These are phyloP conservation scores for Remersonia thermophila DNA, from an alignment of 2,329 filamentous ascomycete genomes.

Conservation along the genomic window DNA sequence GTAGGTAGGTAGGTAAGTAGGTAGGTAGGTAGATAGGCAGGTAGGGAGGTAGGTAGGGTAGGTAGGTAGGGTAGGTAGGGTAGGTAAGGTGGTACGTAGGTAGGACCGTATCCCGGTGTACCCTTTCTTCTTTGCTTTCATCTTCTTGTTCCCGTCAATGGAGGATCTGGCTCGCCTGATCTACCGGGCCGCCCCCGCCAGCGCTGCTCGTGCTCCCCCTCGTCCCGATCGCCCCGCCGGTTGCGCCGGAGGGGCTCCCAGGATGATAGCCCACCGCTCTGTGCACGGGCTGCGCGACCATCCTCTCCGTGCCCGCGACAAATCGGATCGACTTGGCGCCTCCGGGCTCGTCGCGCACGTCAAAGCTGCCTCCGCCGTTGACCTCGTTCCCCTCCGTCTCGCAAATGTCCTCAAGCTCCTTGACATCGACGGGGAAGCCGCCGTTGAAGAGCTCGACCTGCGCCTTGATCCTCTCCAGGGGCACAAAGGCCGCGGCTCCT, in stretches of 20 bases:
- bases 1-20: too few relatives aligned
- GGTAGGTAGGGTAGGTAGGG: too few relatives aligned
- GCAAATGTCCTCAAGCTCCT: conserved; percentile 70
- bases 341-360: conserved; percentile 43
- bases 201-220: background rate
- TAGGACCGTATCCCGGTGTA: too few relatives aligned
- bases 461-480: conserved; percentile 54
- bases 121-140: too few relatives aligned
- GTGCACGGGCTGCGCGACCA: conserved; percentile 29
- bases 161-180: background rate
- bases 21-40: too few relatives aligned
- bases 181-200: background rate
- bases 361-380: conserved; percentile 86
- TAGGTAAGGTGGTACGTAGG: too few relatives aligned
- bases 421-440: conserved; percentile 33
- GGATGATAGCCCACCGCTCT: conserved; percentile 39
- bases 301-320: conserved; percentile 35
- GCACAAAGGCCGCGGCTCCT: conserved; percentile 47
- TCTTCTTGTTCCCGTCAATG: too few relatives aligned
- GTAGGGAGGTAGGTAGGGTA: too few relatives aligned
- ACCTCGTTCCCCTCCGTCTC: conserved; percentile 78
- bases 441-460: conserved; percentile 49
- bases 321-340: conserved; percentile 38
- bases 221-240: background rate
- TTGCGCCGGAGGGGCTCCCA: conserved; percentile 45